Evolutionary conservation across 495 filamentous ascomycete species (phyloP).

Genomic region (Tuber magnatum): DNA sequence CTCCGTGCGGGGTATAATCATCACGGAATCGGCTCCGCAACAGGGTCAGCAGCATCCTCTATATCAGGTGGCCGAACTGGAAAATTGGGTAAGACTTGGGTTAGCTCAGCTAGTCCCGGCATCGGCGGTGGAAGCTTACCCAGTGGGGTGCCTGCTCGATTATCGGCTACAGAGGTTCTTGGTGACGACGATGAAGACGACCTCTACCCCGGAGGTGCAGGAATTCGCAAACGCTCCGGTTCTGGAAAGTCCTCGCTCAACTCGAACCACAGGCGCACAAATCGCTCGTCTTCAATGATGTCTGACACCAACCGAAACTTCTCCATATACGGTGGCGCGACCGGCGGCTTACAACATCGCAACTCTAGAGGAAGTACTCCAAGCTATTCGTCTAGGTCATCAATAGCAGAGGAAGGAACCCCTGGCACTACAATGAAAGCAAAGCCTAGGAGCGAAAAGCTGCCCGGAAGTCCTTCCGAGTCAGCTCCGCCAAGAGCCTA

Average conservation of each 20-base stretch:
- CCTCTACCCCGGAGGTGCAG: constrained; percentile 47
- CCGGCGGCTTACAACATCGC: constrained; percentile 23
- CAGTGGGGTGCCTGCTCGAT: constrained; percentile 74
- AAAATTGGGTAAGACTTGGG: constrained; percentile 34
- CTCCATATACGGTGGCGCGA: constrained; percentile 14
- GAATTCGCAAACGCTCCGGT: constrained; percentile 70
- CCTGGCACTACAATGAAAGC: constrained; percentile 5
- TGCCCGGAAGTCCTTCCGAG: constrained; percentile 47
- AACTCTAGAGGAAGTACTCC: constrained; percentile 31
- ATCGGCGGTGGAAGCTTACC: constrained; percentile 32
- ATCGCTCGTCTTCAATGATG: constrained; percentile 34
- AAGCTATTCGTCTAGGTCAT: constrained; percentile 31
- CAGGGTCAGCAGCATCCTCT: constrained; percentile 35
- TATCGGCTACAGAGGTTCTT: constrained; percentile 91
- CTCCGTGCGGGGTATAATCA: constrained; percentile 25
- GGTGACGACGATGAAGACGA: constrained; percentile 76
- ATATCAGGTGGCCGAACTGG: constrained; percentile 25
- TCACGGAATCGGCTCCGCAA: constrained; percentile 35
- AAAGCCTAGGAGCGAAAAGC: constrained; percentile 39
- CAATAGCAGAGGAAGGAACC: constrained; percentile 25
- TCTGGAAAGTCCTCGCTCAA: constrained; percentile 60
- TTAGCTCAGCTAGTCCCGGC: constrained; percentile 21
- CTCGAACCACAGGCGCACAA: constrained; percentile 50
- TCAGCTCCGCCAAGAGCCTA: constrained; percentile 47
- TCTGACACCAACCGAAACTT: constrained; percentile 30